These are phyloP conservation scores for Bruguiera hainesii DNA, from an alignment of 441 rosid species.

Conservation along the genomic window DNA sequence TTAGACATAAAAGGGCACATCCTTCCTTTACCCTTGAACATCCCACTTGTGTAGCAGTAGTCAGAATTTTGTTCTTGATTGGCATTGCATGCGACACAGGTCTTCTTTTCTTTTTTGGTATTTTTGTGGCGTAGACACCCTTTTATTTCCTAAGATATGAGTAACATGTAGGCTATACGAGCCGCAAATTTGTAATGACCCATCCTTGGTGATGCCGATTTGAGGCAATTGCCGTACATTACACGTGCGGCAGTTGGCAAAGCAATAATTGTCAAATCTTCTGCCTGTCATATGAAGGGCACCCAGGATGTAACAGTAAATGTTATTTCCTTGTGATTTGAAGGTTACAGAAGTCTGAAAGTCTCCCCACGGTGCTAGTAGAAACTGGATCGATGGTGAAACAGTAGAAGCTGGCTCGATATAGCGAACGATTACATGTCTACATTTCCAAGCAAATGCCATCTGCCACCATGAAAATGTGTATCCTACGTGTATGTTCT, in stretches of 20 bases:
- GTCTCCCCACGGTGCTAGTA: too few relatives aligned
- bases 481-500: too few relatives aligned
- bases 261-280: conserved; percentile 4
- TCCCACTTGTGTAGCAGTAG: conserved; percentile 13
- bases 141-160: not conserved
- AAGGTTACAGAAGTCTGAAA: too few relatives aligned
- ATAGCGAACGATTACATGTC: too few relatives aligned
- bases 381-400: too few relatives aligned
- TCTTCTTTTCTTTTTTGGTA: not conserved
- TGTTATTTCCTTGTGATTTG: too few relatives aligned
- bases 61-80: not conserved
- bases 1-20: conserved; percentile 1
- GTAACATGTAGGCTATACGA: not conserved
- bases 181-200: conserved; percentile 4
- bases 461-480: too few relatives aligned
- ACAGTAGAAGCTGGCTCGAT: too few relatives aligned
- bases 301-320: too few relatives aligned
- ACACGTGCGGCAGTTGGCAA: not conserved
- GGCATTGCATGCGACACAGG: not conserved
- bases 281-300: not conserved
- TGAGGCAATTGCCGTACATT: not conserved
- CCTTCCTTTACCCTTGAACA: conserved; percentile 6
- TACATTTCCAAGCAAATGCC: too few relatives aligned
- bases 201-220: not conserved
- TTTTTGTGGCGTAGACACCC: not conserved